A percentile compares a stretch with the other conserved stretches of the same genome.
These are phyloP conservation scores for Exserohilum turcica DNA, from an alignment of 2,329 filamentous ascomycete species.

Conservation along the genomic window DNA sequence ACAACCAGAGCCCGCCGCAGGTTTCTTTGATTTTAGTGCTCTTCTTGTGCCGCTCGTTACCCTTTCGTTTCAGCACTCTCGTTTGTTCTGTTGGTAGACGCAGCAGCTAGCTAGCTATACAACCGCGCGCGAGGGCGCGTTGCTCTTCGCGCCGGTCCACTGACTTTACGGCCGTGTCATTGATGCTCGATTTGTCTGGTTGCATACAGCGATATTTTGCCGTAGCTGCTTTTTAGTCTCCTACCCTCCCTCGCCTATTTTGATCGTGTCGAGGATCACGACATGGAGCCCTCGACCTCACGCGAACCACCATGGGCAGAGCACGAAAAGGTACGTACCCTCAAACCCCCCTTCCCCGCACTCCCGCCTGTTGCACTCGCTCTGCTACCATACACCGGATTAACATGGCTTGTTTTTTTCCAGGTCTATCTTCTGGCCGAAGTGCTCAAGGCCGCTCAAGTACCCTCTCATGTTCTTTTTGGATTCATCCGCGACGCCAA, in stretches of 20 bases:
- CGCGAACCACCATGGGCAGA: constrained; percentile 53
- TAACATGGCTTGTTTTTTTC: constrained; percentile 16
- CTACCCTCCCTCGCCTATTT: constrained; percentile 31
- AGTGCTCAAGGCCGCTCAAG: constrained; percentile 55
- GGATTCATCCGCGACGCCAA: constrained; percentile 51
- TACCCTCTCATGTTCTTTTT: constrained; percentile 52
- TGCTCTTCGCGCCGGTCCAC: constrained; percentile 41
- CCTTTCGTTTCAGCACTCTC: constrained; percentile 39
- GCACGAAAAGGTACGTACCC: constrained; percentile 53
- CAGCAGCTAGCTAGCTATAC: too few species aligned
- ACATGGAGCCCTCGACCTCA: constrained; percentile 47
- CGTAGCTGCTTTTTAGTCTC: constrained; percentile 39
- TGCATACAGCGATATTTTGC: constrained; percentile 36
- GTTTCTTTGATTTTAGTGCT: constrained; percentile 35
- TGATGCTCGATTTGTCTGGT: constrained; percentile 45
- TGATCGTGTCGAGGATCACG: constrained; percentile 23
- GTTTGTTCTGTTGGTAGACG: constrained; percentile 39
- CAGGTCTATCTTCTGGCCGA: constrained; percentile 56
- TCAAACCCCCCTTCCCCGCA: too few species aligned
- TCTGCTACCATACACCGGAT: neutral
- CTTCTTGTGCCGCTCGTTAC: constrained; percentile 33
- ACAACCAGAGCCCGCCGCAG: constrained; percentile 30
- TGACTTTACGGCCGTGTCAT: constrained; percentile 42
- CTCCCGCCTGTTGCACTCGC: constrained; percentile 1
- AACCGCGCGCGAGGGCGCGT: constrained; percentile 32